Percentiles rank a stretch among this genome's conserved stretches.
Conservation (phyloP, 2,329 filamentous ascomycete species). For the Lasiodiplodia sp. region DNA sequence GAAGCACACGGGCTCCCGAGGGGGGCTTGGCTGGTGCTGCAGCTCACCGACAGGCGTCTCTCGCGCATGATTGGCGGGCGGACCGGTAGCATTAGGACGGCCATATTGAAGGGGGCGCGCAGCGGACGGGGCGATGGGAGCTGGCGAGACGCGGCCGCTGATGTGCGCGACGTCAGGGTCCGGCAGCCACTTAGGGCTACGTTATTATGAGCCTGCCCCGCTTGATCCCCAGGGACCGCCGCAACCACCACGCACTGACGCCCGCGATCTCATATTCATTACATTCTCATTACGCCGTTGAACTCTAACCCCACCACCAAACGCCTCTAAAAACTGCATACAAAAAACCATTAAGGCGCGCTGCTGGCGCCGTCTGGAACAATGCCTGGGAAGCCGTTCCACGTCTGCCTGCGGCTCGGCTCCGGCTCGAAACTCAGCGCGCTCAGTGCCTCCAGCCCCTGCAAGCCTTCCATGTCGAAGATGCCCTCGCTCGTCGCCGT, state of each 20-base stretch:
- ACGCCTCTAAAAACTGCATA: conserved; percentile 4
- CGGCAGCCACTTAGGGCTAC: conserved; percentile 1
- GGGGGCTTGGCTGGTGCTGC: conserved; percentile 21
- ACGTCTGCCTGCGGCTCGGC: conserved; percentile 15
- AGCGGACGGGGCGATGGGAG: conserved; percentile 3
- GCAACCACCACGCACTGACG: background rate
- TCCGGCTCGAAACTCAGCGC: conserved; percentile 17
- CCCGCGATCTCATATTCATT: background rate
- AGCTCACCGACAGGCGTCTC: conserved; percentile 13
- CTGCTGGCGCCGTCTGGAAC: conserved; percentile 1
- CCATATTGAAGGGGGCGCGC: background rate
- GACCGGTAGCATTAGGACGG: background rate
- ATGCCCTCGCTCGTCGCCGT: conserved; percentile 3
- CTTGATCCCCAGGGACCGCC: conserved; percentile 1
- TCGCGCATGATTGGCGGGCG: conserved; percentile 15
- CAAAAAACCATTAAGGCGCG: conserved; percentile 7
- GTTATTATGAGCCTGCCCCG: conserved; percentile 3
- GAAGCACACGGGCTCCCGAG: conserved; percentile 1
- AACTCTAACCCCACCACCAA: background rate
- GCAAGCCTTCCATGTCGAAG: conserved; percentile 22
- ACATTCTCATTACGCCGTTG: background rate
- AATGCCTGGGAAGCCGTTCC: conserved; percentile 23
- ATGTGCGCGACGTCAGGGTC: background rate
- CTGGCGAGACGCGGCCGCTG: background rate
- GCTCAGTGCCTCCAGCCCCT: conserved; percentile 13